Evolutionary conservation across 2,329 filamentous ascomycete genomes (phyloP), one percentile per base, ranked within the genome.

Genomic region (Botrytis porri): DNA sequence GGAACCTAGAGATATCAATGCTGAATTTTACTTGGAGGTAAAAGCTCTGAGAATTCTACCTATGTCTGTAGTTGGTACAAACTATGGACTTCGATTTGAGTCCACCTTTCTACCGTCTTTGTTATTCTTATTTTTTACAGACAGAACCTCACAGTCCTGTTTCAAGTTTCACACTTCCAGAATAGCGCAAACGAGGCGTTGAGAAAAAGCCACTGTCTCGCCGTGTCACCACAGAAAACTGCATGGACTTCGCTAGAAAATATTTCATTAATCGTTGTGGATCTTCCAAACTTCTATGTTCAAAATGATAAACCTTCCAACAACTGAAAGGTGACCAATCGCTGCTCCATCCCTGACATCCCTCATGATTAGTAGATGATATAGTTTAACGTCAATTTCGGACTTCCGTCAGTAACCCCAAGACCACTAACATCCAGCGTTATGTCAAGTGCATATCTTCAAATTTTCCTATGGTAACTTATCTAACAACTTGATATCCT

Each of bases 331-430:
- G 22, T 22, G 14, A 16, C 32, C 25, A 66, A 54, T n/a, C 14
- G 22, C 37, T 66, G 35, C n/a, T 54, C 45, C 35, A 51, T 29
- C 65, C 48, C 25, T 41, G 4, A 67, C 45, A 54, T 20, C n/a
- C n/a, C 9, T 4, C 51, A 41, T 25, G 57, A 5, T 41, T 25
- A 69, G 12, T 39, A 32, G 35, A 18, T 3, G 54, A 4, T 22
- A 41, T 67, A 67, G 65, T 67, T 67, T 67, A 57, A 57, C 48
- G 65, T 67, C 65, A 16, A 57, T 57, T 25, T 29, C 65, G 25
- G 65, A 67, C 65, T 67, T 25, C n/a, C 14, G 35, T 25, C 63
- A 39, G 35, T 14, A n/a, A 41, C 35, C 35, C 25, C 48, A 18
- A 54, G 25, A 32, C 45, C 18, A 67, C 9, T 39, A 41, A 41